Evolutionary conservation across 257 asterid species (phyloP).

Genomic region (Ilex aquifolium): DNA sequence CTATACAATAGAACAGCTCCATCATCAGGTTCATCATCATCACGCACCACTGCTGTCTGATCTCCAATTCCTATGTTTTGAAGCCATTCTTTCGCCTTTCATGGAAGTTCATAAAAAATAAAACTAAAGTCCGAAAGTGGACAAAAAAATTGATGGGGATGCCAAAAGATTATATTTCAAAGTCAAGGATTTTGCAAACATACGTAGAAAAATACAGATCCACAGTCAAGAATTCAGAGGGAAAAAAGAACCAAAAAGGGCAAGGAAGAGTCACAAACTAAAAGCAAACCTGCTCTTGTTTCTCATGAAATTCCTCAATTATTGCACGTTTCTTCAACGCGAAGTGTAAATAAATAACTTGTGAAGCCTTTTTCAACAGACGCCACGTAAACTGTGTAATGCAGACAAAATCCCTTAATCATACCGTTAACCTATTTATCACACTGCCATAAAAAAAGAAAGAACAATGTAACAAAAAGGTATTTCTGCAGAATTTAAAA

Average conservation of each 20-base stretch:
- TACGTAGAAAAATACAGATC: background rate
- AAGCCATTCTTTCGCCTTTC: conserved; percentile 86
- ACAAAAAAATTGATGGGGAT: background rate
- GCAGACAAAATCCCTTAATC: conserved; percentile 3
- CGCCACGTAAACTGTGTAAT: conserved; percentile 76
- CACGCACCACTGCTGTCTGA: conserved; percentile 62
- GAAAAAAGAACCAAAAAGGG: background rate
- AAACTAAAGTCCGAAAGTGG: background rate
- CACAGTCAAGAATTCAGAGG: background rate
- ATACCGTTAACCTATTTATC: background rate
- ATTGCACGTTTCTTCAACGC: conserved; percentile 81
- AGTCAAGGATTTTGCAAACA: no score
- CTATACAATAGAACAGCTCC: conserved; percentile 60
- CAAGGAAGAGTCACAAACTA: conserved; percentile 14
- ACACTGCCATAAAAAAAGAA: background rate
- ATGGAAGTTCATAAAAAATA: background rate
- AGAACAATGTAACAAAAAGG: background rate
- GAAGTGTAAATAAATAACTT: conserved; percentile 80
- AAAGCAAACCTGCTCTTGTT: conserved; percentile 86
- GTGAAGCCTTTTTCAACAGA: conserved; percentile 80
- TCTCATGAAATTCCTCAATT: conserved; percentile 83
- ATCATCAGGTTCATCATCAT: conserved; percentile 83
- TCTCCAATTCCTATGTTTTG: conserved; percentile 79
- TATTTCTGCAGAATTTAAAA: background rate
- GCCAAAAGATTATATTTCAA: no score